Base-by-base conservation (phyloP, 495 filamentous ascomycete genomes). In the Articulospora tetracladia region DNA sequence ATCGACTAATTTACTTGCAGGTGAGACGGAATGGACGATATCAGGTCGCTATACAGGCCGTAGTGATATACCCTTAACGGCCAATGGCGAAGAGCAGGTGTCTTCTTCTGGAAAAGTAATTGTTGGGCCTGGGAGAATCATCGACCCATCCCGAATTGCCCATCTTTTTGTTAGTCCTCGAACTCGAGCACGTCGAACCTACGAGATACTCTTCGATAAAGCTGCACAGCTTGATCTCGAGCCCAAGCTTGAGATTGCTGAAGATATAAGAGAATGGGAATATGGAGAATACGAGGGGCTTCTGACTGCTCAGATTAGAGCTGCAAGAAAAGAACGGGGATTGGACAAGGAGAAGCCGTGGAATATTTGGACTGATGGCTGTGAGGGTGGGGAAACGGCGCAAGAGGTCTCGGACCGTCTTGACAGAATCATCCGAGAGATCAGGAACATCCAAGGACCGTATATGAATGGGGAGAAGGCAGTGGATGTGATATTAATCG, bases 1-100 rank as follows among this genome's bases (percentile, higher is more conserved):
- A 34, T 8, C 36, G 13, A 27, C 53, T 55, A 50, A 59, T 41
- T n/a, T n/a, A 6, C 58, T 15, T 19, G 22, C 25, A 70, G 68
- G 88, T 66, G 89, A 93, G 71, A 93, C 89, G 11, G 87, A 90
- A 79, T 93, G 89, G 89, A 91, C 89, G 3, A 81, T 91, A 24
- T 89, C 87, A 61, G 89, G 88, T 55, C 81, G 84, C 22, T 88
- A 93, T 74, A 93, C 89, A 0, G 87, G 90, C 57, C 80, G 73
- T 32, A 86, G 84, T 41, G 90, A 93, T 65, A 82, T 93, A 30
- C 78, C 86, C 0, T 75, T 93, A 10, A 93, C 89, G 3, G 64
- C 74, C 3, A 85, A 86, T 70, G 89, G 89, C 57, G 88, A 91
- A 70, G 80, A 79, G 55, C 79, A 88, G 36, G 80, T 92, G 44